Evolutionary conservation across 208 protist species (phyloP).

Genomic region (Crithidia expoeki): DNA sequence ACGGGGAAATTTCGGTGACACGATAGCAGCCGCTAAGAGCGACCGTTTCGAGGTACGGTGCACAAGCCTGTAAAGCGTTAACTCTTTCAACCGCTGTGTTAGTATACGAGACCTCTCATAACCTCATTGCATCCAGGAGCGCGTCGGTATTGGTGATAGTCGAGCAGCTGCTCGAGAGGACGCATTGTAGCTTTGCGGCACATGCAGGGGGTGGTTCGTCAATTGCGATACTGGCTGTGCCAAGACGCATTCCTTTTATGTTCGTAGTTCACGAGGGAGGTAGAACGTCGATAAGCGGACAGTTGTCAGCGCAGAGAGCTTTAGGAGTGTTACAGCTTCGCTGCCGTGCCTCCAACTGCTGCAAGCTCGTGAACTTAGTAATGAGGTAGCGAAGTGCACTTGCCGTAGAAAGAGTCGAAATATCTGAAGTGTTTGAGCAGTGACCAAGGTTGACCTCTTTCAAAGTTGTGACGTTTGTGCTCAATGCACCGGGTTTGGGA

Average conservation of each 20-base stretch:
- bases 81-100: slow-evolving; percentile 8
- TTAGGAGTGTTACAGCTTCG: slow-evolving; percentile 3
- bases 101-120: slow-evolving; percentile 10
- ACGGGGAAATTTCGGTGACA: slow-evolving; percentile 1
- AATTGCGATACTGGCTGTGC: background rate
- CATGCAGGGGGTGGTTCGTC: slow-evolving; percentile 9
- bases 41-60: slow-evolving; percentile 6
- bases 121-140: slow-evolving; percentile 4
- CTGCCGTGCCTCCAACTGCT: background rate
- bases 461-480: background rate
- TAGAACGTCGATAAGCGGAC: slow-evolving; percentile 1
- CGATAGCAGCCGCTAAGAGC: slow-evolving; percentile 18
- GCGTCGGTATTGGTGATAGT: background rate
- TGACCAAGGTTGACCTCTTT: background rate
- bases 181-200: slow-evolving; percentile 1
- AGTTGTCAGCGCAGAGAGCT: slow-evolving; percentile 15
- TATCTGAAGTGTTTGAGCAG: background rate
- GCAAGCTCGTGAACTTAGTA: background rate
- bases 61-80: background rate
- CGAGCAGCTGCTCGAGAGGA: slow-evolving; percentile 12
- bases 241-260: slow-evolving; percentile 11
- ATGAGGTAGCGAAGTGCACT: background rate
- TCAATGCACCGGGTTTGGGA: background rate
- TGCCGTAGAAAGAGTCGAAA: background rate
- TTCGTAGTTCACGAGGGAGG: background rate